Evolutionary conservation across 345 rosid species (phyloP).

Genomic region (Gynandropsis gynandra): DNA sequence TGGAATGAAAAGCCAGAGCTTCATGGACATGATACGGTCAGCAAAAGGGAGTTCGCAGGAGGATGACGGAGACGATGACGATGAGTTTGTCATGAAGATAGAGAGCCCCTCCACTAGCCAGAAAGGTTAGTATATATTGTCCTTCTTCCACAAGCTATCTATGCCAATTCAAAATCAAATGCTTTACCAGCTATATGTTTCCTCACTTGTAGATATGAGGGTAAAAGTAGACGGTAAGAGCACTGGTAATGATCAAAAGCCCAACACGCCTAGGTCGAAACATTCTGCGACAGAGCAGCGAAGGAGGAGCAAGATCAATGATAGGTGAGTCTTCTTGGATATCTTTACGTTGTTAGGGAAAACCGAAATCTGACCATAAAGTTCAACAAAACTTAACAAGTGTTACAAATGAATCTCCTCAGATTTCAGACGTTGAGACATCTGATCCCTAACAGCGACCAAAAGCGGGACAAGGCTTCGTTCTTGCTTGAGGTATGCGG

Average conservation of each 20-base stretch:
- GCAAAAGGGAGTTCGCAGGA: constrained; percentile 56
- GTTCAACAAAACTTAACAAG: background rate
- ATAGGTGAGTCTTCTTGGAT: constrained; percentile 43
- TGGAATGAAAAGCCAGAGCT: constrained; percentile 63
- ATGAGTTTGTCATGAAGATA: constrained; percentile 60
- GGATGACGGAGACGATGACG: constrained; percentile 68
- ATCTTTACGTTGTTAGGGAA: background rate
- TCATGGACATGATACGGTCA: constrained; percentile 83
- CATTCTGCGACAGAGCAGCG: constrained; percentile 99
- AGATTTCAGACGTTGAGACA: constrained; percentile 91
- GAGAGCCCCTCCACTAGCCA: constrained; percentile 49
- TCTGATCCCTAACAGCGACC: constrained; percentile 83
- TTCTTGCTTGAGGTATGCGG: constrained; percentile 73
- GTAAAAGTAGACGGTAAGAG: constrained; percentile 59
- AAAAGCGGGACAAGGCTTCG: constrained; percentile 94
- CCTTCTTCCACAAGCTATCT: background rate
- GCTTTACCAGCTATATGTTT: constrained; percentile 9
- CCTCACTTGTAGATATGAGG: constrained; percentile 41
- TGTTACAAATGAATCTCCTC: constrained; percentile 20
- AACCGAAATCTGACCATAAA: background rate
- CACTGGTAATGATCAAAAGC: constrained; percentile 57
- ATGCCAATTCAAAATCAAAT: no score
- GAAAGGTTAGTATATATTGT: constrained; percentile 36
- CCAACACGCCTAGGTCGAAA: constrained; percentile 85
- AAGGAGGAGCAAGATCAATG: constrained; percentile 94